A percentile compares a stretch with the other conserved stretches of the same genome.
These are phyloP conservation scores for Dichomitus squalens DNA, from an alignment of 1,284 basidiomycete genomes.

Conservation along the genomic window DNA sequence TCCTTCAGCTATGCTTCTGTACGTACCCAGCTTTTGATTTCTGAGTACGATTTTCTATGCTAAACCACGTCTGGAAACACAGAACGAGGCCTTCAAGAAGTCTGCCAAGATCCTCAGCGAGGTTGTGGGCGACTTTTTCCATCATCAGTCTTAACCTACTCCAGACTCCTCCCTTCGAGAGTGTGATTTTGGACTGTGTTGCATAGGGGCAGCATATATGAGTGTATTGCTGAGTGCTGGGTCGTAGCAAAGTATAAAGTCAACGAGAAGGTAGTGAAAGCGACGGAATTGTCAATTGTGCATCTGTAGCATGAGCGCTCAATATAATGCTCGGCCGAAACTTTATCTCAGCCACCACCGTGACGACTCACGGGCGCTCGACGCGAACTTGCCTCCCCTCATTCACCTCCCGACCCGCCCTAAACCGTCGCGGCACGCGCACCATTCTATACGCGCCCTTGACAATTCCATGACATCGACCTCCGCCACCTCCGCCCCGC, in stretches of 20 bases:
- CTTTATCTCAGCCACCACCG: slow-evolving; percentile 10
- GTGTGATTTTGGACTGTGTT: neutral
- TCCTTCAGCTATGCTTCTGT: slow-evolving; percentile 63
- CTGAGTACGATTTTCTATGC: neutral
- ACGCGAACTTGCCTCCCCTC: slow-evolving; percentile 33
- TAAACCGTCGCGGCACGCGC: slow-evolving; percentile 27
- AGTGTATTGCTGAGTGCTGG: neutral
- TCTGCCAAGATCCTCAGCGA: slow-evolving; percentile 33
- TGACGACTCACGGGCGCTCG: slow-evolving; percentile 15
- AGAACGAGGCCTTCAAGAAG: slow-evolving; percentile 33
- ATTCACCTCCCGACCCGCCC: slow-evolving; percentile 33
- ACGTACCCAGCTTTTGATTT: slow-evolving; percentile 22
- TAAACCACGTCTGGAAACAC: neutral
- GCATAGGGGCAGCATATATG: neutral
- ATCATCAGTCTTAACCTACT: slow-evolving; percentile 15
- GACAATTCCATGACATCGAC: slow-evolving; percentile 15
- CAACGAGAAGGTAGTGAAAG: neutral
- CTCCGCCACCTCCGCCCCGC: slow-evolving; percentile 20
- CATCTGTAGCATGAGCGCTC: neutral
- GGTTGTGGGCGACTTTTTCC: slow-evolving; percentile 34
- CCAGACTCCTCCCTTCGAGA: too few relatives aligned
- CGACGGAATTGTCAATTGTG: neutral
- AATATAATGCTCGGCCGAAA: neutral
- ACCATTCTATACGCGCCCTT: slow-evolving; percentile 16
- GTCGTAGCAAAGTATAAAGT: neutral